Conservation (phyloP, 306 rosid genomes). For the Sphenostylis stenocarpa region DNA sequence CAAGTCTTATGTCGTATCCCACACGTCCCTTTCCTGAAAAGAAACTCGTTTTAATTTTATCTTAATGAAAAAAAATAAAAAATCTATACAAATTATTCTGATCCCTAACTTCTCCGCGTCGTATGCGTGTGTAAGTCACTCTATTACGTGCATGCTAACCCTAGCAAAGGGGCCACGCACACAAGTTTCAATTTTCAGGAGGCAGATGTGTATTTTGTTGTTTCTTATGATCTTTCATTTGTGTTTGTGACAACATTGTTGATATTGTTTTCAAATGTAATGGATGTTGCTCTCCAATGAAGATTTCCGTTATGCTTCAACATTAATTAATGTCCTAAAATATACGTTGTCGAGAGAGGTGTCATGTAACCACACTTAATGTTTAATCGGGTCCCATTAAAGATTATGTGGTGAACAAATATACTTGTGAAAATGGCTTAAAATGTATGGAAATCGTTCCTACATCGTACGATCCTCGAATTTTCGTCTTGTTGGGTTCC, state of each 20-base stretch:
- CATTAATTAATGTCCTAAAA: too few species aligned
- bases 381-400: too few species aligned
- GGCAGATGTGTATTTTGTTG: not conserved
- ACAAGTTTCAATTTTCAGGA: not conserved
- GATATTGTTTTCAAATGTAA: not conserved
- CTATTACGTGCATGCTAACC: constrained; percentile 3
- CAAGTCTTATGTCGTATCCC: not conserved
- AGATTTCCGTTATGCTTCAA: not conserved
- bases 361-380: too few species aligned
- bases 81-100: not conserved
- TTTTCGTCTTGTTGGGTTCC: not conserved
- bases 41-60: not conserved
- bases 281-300: not conserved
- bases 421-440: too few species aligned
- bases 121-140: constrained; percentile 27
- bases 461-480: too few species aligned
- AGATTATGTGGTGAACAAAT: too few species aligned
- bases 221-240: constrained; percentile 15
- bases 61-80: constrained; percentile 13
- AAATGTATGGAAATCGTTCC: too few species aligned
- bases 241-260: not conserved
- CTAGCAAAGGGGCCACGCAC: not conserved
- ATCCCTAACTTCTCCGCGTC: constrained; percentile 32
- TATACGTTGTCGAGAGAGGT: too few species aligned
- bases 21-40: constrained; percentile 21